Evolutionary conservation across 116 monocot genomes (phyloP).

Genomic region (Papilionanthe hybrid): DNA sequence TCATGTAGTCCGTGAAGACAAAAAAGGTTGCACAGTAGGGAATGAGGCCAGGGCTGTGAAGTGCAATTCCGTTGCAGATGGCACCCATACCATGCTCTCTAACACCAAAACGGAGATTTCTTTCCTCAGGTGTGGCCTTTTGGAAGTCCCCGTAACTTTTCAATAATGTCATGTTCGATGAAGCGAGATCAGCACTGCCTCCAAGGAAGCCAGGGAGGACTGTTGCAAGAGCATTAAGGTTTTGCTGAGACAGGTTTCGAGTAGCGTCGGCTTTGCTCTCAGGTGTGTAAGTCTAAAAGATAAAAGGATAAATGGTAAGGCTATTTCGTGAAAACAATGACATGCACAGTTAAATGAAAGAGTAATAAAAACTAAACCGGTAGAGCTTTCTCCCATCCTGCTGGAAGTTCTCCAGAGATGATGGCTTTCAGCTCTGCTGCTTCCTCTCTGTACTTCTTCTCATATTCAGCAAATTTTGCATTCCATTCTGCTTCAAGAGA

Average conservation of each 20-base stretch:
- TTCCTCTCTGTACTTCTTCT: slow-evolving; percentile 83
- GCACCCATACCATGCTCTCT: slow-evolving; percentile 97
- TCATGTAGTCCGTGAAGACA: slow-evolving; percentile 99
- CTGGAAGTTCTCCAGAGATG: slow-evolving; percentile 70
- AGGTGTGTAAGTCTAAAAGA: slow-evolving; percentile 72
- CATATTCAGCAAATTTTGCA: slow-evolving; percentile 82
- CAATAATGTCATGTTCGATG: slow-evolving; percentile 94
- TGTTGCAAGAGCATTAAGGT: slow-evolving; percentile 79
- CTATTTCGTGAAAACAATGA: background rate
- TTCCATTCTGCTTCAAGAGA: slow-evolving; percentile 79
- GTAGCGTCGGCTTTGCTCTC: slow-evolving; percentile 92
- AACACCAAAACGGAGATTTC: slow-evolving; percentile 92
- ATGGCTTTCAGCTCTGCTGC: slow-evolving; percentile 66
- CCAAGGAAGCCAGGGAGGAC: slow-evolving; percentile 88
- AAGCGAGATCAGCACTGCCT: slow-evolving; percentile 93
- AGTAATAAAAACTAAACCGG: slow-evolving; percentile 37
- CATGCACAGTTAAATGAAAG: background rate
- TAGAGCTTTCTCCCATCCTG: slow-evolving; percentile 84
- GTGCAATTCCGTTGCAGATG: slow-evolving; percentile 92
- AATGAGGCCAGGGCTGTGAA: slow-evolving; percentile 84
- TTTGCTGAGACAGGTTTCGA: slow-evolving; percentile 85
- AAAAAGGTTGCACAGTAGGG: slow-evolving; percentile 99
- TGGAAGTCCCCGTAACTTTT: slow-evolving; percentile 95
- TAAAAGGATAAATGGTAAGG: background rate
- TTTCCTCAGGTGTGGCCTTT: slow-evolving; percentile 81